phyloP scores from a whole-genome alignment of 495 filamentous ascomycete genomes.

The Trichoderma reesei region DNA sequence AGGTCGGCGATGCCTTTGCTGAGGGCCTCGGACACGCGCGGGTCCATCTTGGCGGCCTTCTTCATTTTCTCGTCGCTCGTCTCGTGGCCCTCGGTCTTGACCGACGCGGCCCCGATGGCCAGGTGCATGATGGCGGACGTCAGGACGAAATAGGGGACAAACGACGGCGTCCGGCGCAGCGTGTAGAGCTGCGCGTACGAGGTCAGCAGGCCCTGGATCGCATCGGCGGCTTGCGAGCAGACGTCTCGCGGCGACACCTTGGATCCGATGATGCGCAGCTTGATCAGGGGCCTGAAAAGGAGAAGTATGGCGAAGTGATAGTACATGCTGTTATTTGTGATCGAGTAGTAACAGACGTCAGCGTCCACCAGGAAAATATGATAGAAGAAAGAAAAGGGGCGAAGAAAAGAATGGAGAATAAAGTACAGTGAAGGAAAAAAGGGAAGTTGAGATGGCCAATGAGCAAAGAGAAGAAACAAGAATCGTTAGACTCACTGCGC shows the following conservation, averaged over 20 bases:
- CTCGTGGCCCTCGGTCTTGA: constrained; percentile 16
- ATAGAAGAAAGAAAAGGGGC: constrained; percentile 12
- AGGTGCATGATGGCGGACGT: constrained; percentile 51
- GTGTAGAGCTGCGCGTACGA: constrained; percentile 52
- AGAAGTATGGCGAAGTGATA: constrained; percentile 54
- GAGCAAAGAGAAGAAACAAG: too few relatives aligned
- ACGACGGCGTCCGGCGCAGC: constrained; percentile 44
- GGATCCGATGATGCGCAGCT: constrained; percentile 47
- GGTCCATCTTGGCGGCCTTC: constrained; percentile 20
- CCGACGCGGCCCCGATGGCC: constrained; percentile 29
- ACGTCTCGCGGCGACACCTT: constrained; percentile 52
- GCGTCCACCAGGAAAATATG: not conserved
- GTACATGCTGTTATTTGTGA: constrained; percentile 41
- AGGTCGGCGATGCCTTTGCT: constrained; percentile 40
- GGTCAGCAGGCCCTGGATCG: constrained; percentile 45
- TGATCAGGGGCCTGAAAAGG: constrained; percentile 57
- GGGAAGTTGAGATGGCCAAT: too few relatives aligned
- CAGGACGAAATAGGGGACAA: constrained; percentile 51
- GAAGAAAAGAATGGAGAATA: not conserved
- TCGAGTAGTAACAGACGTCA: not conserved
- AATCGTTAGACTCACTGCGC: constrained; percentile 52
- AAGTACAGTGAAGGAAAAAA: not conserved
- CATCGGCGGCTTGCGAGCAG: constrained; percentile 50
- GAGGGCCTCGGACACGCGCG: constrained; percentile 29
- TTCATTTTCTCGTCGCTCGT: constrained; percentile 7